Conservation (phyloP, 495 filamentous ascomycete species). For the Hypoxylon fragiforme region DNA sequence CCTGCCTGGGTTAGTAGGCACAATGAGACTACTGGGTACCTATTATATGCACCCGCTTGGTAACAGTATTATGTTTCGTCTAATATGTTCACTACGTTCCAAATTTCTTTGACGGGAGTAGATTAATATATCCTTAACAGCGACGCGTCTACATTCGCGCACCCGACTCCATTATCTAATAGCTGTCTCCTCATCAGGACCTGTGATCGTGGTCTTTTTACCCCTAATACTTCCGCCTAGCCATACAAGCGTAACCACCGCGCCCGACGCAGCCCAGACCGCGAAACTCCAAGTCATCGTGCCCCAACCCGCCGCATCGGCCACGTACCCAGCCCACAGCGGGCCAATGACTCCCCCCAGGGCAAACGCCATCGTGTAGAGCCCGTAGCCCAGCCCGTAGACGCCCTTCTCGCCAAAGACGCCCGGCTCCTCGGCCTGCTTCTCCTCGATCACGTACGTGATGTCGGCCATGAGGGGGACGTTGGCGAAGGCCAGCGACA, state of each 20-base stretch:
- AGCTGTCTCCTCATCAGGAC: too few relatives aligned
- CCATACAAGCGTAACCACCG: slow-evolving; percentile 27
- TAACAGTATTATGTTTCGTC: too few relatives aligned
- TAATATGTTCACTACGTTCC: too few relatives aligned
- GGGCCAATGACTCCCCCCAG: slow-evolving; percentile 65
- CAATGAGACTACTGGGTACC: too few relatives aligned
- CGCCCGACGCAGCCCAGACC: slow-evolving; percentile 40
- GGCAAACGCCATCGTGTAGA: slow-evolving; percentile 63
- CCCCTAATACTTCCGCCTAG: slow-evolving; percentile 7
- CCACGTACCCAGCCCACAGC: slow-evolving; percentile 63
- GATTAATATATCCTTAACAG: too few relatives aligned
- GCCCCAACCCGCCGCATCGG: slow-evolving; percentile 61
- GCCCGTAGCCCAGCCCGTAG: slow-evolving; percentile 62
- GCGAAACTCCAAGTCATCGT: slow-evolving; percentile 62
- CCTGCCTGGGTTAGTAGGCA: too few relatives aligned
- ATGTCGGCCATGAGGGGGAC: slow-evolving; percentile 72
- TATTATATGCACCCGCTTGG: too few relatives aligned
- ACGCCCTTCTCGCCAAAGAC: slow-evolving; percentile 59
- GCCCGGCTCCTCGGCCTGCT: slow-evolving; percentile 58
- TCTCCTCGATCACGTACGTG: slow-evolving; percentile 60
- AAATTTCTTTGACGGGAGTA: too few relatives aligned
- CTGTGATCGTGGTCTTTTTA: too few relatives aligned
- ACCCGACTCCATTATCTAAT: too few relatives aligned
- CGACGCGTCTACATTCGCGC: not conserved
- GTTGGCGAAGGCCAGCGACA: slow-evolving; percentile 58